Base-by-base conservation (phyloP, 306 rosid genomes). In the Dalbergia oliveri region DNA sequence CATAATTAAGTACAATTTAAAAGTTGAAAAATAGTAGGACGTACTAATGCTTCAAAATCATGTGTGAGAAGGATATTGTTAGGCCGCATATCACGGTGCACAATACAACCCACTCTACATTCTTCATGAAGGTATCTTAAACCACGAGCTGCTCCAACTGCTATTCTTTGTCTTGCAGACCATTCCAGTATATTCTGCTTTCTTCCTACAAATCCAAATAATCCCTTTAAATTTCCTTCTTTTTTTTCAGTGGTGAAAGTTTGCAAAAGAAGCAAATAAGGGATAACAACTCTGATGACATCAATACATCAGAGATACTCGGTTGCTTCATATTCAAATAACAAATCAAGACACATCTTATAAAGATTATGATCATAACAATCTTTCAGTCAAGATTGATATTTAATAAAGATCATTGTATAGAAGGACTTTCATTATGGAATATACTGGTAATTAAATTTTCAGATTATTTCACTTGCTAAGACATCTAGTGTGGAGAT, bases 31-130 rank as follows among this genome's bases (percentile, higher is more conserved):
- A 67, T 82, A 61, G 72, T 64, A 39, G 37, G 82, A 75, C 97
- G 1, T 90, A 93, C 99, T 74, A 93, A 85, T 76, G 99, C 96
- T 86, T 95, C 98, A 77, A 91, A 95, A 86, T 95, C 99, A 86
- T 95, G 99, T 75, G 98, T 95, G 75, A 95, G 93, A 79, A 95
- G 98, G 85, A 95, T 93, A 70, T 95, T 95, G 87, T 93, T 95
- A 21, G 99, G 99, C 31, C 99, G 83, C 89, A 95, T 85, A 72
- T 95, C 99, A 18, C 98, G 98, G 82, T 95, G 99, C 77, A 95
- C 95, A 76, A 95, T 95, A 74, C 99, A 95, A n/a, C 99, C 99
- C 69, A 95, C 99, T 82, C 99, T 88, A 72, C 99, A 95, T 89
- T 95, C 99, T 86, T 95, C 99, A 10, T 95, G 99, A 69, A 95